Base-by-base conservation (phyloP, 2,329 filamentous ascomycete genomes). In the Stachybotrys echinatus region DNA sequence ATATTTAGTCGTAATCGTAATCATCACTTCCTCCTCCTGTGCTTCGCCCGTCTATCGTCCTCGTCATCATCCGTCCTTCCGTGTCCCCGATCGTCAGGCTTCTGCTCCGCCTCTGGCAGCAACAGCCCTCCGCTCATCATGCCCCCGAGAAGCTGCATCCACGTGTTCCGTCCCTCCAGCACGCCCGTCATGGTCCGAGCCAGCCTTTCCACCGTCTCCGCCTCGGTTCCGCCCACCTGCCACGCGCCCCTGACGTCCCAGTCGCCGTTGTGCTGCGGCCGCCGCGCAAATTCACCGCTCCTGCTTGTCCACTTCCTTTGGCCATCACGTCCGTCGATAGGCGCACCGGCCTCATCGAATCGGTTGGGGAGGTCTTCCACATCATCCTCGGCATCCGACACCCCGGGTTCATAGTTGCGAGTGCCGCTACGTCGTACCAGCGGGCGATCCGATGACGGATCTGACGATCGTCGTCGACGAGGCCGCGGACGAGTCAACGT, bases 341-440 rank as follows among this genome's bases (percentile, higher is more conserved):
- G 73, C 12, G 61, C 65, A 2, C 76, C 76, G 2, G 71, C 56
- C 1, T 58, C 49, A 52, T 79, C 74, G 46, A 79, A 79, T 1
- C 76, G 70, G 47, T 74, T 71, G 0, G 76, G 76, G 0, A 79
- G 58, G 3, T 65, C 54, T 53, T 79, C 75, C 1, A 77, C 60
- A 1, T 70, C 64, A 4, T 68, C 63, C 18, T 70, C 67, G 1
- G 63, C 64, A 18, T 62, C 62, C 1, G 59, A 51, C 2, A 48
- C 48, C 12, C 55, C 53, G 3, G 53, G 53, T 2, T 58, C 53
- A 2, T 48, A 37, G 44, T 44, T 48, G n/a, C 53, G 42, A n/a
- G 39, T 56, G 12, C 53, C 60, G 14, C 55, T 58, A n/a, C 59
- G 58, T 2, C 55, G 52, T 17, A 55, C 34, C n/a, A 61, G 40